phyloP scores from a whole-genome alignment of 306 rosid genomes.

The Cicer arietinum region DNA sequence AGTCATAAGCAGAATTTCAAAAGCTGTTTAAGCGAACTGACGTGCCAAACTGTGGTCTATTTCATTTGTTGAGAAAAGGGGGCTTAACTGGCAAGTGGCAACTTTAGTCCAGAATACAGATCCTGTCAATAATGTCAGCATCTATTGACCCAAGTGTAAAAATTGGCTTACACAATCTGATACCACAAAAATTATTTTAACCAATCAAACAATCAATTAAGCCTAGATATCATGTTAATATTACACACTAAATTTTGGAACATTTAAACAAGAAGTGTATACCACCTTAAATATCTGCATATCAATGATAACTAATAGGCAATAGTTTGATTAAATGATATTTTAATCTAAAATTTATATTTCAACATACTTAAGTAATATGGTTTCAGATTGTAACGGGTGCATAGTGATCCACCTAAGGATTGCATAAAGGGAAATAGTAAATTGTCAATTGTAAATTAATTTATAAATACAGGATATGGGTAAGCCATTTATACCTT shows the following conservation, averaged over 20 bases:
- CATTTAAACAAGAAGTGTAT: neutral
- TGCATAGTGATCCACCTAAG: slow-evolving; percentile 28
- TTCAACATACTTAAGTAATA: slow-evolving; percentile 14
- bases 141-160: slow-evolving; percentile 1
- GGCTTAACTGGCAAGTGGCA: neutral
- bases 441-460: neutral
- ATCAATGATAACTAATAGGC: slow-evolving; percentile 8
- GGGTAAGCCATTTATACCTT: slow-evolving; percentile 59
- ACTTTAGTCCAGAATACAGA: slow-evolving; percentile 10
- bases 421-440: slow-evolving; percentile 25
- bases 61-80: slow-evolving; percentile 7
- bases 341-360: slow-evolving; percentile 12
- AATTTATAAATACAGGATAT: neutral
- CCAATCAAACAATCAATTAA: slow-evolving; percentile 17
- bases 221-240: slow-evolving; percentile 20
- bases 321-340: slow-evolving; percentile 29
- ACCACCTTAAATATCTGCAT: neutral
- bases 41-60: neutral
- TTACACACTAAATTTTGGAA: slow-evolving; percentile 29
- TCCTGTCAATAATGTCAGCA: slow-evolving; percentile 23
- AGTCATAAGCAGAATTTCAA: slow-evolving; percentile 7
- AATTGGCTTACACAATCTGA: slow-evolving; percentile 10
- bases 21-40: slow-evolving; percentile 19
- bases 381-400: slow-evolving; percentile 19
- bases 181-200: slow-evolving; percentile 25